Conservation (phyloP, 768 basidiomycete species). For the Melanogaster broomeanus region DNA sequence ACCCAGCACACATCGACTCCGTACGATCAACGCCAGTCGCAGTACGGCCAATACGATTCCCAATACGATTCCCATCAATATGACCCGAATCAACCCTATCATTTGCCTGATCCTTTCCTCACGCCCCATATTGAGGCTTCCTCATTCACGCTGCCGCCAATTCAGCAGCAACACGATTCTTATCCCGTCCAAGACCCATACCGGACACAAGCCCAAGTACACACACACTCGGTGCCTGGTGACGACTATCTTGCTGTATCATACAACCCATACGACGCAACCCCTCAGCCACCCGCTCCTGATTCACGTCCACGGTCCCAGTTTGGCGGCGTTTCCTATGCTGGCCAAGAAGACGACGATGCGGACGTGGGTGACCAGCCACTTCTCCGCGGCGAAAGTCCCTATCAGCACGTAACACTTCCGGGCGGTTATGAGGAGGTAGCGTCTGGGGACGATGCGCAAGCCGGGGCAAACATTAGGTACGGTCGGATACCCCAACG, state of each 20-base stretch:
- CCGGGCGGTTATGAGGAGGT: slow-evolving; percentile 45
- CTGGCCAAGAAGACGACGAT: slow-evolving; percentile 43
- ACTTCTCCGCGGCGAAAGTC: slow-evolving; percentile 49
- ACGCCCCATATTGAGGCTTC: slow-evolving; percentile 27
- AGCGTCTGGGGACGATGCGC: slow-evolving; percentile 32
- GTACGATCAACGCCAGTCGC: slow-evolving; percentile 42
- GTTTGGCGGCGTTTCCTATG: slow-evolving; percentile 33
- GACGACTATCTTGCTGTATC: slow-evolving; percentile 14
- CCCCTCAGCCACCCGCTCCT: slow-evolving; percentile 16
- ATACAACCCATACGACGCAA: slow-evolving; percentile 23
- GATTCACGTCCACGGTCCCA: slow-evolving; percentile 28
- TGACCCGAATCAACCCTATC: slow-evolving; percentile 34
- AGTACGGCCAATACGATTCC: slow-evolving; percentile 28
- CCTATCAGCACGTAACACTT: slow-evolving; percentile 36
- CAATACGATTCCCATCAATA: slow-evolving; percentile 38
- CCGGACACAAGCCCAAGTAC: slow-evolving; percentile 18
- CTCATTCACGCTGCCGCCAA: slow-evolving; percentile 13
- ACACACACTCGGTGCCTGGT: slow-evolving; percentile 19
- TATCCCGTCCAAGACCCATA: slow-evolving; percentile 26
- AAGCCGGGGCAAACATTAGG: slow-evolving; percentile 61
- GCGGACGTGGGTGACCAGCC: slow-evolving; percentile 69
- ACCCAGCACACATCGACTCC: slow-evolving; percentile 36
- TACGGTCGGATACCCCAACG: slow-evolving; percentile 92
- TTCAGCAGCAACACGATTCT: slow-evolving; percentile 24
- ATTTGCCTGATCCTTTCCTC: slow-evolving; percentile 42